Percentiles rank a stretch among this genome's conserved stretches.
Conservation (phyloP, 2,329 filamentous ascomycete genomes). For the Seiridium unicorne region DNA sequence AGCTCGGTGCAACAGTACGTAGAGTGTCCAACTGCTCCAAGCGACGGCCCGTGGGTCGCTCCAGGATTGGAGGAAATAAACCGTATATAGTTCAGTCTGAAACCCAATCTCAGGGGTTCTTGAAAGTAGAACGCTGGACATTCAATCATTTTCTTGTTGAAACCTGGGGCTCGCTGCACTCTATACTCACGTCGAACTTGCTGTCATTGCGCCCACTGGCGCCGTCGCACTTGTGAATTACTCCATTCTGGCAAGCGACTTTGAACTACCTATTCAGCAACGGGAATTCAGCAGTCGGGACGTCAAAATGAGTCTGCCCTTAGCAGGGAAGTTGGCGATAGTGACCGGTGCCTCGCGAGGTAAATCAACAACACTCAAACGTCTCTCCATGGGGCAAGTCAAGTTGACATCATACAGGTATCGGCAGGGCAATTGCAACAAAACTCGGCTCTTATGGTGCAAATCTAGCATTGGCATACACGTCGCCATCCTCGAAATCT, state of each 20-base stretch:
- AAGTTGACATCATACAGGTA: conserved; percentile 50
- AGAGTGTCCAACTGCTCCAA: background rate
- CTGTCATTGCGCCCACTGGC: no score
- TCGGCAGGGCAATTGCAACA: conserved; percentile 62
- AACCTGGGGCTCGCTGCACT: background rate
- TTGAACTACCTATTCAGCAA: no score
- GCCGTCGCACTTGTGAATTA: no score
- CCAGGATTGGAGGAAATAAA: conserved; percentile 4
- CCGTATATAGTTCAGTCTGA: background rate
- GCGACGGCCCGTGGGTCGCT: background rate
- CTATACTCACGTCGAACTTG: no score
- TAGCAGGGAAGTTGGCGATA: conserved; percentile 73
- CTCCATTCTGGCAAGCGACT: no score
- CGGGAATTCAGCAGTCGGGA: no score
- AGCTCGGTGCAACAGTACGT: conserved; percentile 1
- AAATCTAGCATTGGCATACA: conserved; percentile 70
- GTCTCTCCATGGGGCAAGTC: background rate
- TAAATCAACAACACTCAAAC: conserved; percentile 30
- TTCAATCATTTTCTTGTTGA: background rate
- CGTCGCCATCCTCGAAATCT: conserved; percentile 37
- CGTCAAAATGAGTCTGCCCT: conserved; percentile 12
- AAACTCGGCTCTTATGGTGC: conserved; percentile 72
- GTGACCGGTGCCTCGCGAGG: conserved; percentile 77
- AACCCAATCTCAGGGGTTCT: background rate
- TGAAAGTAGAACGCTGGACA: background rate